phyloP scores from a whole-genome alignment of 2,329 filamentous ascomycete genomes.

The Microcera coccophila region DNA sequence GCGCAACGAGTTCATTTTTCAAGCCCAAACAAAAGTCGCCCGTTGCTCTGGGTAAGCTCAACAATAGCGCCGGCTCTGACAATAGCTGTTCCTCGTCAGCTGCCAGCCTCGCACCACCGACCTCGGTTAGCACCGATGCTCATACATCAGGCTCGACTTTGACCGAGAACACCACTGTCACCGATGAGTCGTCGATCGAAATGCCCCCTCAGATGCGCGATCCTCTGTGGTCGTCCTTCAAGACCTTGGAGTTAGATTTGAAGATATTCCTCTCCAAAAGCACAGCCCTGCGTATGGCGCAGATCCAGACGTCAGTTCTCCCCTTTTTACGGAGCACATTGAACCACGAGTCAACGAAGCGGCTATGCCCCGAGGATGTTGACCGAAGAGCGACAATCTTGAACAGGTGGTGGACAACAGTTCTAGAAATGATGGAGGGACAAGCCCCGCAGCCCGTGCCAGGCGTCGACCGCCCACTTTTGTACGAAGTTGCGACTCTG shows the following conservation, averaged over 20 bases:
- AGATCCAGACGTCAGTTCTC: slow-evolving; percentile 67
- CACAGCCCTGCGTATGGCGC: slow-evolving; percentile 67
- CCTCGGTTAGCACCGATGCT: slow-evolving; percentile 34
- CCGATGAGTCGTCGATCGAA: slow-evolving; percentile 45
- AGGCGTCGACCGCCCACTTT: slow-evolving; percentile 75
- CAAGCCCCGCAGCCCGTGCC: slow-evolving; percentile 65
- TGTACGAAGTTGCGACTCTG: slow-evolving; percentile 72
- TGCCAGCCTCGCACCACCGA: slow-evolving; percentile 42
- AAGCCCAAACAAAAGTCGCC: slow-evolving; percentile 46
- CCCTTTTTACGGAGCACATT: slow-evolving; percentile 73
- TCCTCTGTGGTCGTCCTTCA: slow-evolving; percentile 54
- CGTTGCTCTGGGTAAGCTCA: slow-evolving; percentile 39
- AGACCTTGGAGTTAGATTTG: slow-evolving; percentile 47
- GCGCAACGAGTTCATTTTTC: slow-evolving; percentile 47
- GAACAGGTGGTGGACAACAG: slow-evolving; percentile 84
- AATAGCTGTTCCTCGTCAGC: slow-evolving; percentile 47
- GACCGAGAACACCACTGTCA: slow-evolving; percentile 36
- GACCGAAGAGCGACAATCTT: slow-evolving; percentile 75
- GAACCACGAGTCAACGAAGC: slow-evolving; percentile 60
- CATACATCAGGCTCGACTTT: slow-evolving; percentile 38
- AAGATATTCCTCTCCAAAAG: slow-evolving; percentile 67
- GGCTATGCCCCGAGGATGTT: slow-evolving; percentile 72
- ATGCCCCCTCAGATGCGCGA: slow-evolving; percentile 45
- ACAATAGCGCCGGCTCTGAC: slow-evolving; percentile 36
- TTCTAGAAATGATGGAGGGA: slow-evolving; percentile 78